Conservation (phyloP, 2,329 filamentous ascomycete genomes). For the Pyrenochaeta sp. region DNA sequence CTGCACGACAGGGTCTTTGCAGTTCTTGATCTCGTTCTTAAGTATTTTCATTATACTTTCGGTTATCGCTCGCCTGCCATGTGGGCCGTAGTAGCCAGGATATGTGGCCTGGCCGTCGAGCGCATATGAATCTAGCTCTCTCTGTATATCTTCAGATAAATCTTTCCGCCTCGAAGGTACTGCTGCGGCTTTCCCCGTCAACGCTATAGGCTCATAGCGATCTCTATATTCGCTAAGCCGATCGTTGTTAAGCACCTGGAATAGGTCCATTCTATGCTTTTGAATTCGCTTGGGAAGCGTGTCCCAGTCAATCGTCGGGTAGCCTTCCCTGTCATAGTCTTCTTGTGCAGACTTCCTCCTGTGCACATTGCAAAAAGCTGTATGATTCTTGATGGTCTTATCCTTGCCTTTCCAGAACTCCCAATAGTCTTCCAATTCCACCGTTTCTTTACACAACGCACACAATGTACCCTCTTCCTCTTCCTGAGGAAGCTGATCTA, state of each 20-base stretch:
- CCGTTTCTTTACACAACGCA: slow-evolving; percentile 71
- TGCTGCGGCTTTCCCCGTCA: slow-evolving; percentile 36
- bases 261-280: slow-evolving; percentile 64
- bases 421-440: slow-evolving; percentile 65
- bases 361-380: slow-evolving; percentile 49
- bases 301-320: slow-evolving; percentile 77
- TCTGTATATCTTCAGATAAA: slow-evolving; percentile 48
- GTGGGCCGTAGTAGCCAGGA: slow-evolving; percentile 82
- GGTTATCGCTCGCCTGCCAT: slow-evolving; percentile 76
- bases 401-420: slow-evolving; percentile 44
- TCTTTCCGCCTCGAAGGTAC: slow-evolving; percentile 51
- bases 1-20: slow-evolving; percentile 41
- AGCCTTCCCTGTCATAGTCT: slow-evolving; percentile 63
- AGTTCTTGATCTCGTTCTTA: slow-evolving; percentile 34
- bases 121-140: slow-evolving; percentile 37
- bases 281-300: slow-evolving; percentile 67
- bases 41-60: slow-evolving; percentile 48
- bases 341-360: slow-evolving; percentile 39
- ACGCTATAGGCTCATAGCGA: slow-evolving; percentile 31
- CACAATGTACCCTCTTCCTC: slow-evolving; percentile 55
- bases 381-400: slow-evolving; percentile 62
- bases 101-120: slow-evolving; percentile 28
- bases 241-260: slow-evolving; percentile 66
- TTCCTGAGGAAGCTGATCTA: slow-evolving; percentile 23
- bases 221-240: slow-evolving; percentile 17